Evolutionary conservation across 441 rosid species (phyloP).

Genomic region (Pelargonium myrrhifolium): DNA sequence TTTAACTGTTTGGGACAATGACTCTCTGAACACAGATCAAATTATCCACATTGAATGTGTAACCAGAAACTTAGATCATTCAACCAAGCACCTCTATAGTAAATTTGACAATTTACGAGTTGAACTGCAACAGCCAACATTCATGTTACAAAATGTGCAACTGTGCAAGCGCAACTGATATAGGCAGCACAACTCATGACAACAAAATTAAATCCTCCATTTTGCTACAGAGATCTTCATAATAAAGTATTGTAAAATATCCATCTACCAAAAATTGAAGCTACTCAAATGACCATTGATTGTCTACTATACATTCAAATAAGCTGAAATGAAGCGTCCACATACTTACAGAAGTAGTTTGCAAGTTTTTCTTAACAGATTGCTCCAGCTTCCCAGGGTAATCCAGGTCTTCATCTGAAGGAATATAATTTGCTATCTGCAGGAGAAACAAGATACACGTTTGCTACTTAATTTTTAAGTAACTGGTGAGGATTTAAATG

Average conservation of each 20-base stretch:
- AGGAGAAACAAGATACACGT: conserved; percentile 18
- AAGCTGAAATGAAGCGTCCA: not conserved
- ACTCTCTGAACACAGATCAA: not conserved
- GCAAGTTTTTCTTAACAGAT: conserved; percentile 40
- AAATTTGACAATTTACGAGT: not conserved
- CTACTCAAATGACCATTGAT: not conserved
- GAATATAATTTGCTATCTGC: conserved; percentile 87
- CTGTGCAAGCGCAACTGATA: not conserved
- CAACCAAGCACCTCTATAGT: not conserved
- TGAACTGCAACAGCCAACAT: not conserved
- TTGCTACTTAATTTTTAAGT: not conserved
- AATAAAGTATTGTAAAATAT: not conserved
- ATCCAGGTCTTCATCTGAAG: conserved; percentile 71
- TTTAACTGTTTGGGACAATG: not conserved
- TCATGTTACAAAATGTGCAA: not conserved
- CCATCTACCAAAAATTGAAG: not conserved
- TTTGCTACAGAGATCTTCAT: no score
- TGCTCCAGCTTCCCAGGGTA: conserved; percentile 85
- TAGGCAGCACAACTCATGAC: not conserved
- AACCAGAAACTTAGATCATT: not conserved
- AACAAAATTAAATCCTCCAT: no score
- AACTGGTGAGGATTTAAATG: not conserved
- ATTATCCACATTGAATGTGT: not conserved
- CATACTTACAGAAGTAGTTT: conserved; percentile 37
- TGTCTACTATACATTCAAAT: conserved; percentile 6